Base-by-base conservation (phyloP, 2,329 filamentous ascomycete species). In the Lasiodiplodia sp. region DNA sequence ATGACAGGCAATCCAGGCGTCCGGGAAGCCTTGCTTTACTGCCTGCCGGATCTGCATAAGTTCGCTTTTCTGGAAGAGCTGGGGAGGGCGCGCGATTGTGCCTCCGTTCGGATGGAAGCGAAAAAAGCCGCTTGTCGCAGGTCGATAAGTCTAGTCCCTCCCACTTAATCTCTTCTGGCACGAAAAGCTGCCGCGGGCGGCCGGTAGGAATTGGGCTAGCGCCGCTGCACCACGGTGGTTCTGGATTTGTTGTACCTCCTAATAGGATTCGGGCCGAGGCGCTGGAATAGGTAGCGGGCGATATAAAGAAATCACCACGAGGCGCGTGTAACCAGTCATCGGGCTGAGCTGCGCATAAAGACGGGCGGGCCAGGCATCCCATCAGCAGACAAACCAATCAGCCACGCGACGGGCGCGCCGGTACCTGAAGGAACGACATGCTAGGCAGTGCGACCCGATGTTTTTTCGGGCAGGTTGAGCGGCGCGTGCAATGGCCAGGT, bases 21-120 rank as follows among this genome's bases (percentile, higher is more conserved):
- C 31, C n/a, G 58, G 40, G 51, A 11, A 34, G 11, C 23, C 28
- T 31, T 40, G 60, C 8, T 10, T 63, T 63, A 63, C 44, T 63
- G 28, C 60, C 60, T 63, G 44, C 60, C 60, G 51, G 44, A 63
- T 63, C 60, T 34, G 60, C 60, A 63, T 34, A 52, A 63, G 60
- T 28, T 31, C 31, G 44, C 21, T 23, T 47, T 12, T 18, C 40
- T 37, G 21, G 28, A 14, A 28, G 28, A 51, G 47, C 44, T 63
- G 28, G 6, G 44, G 14, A 25, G 58, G 58, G 23, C 57, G 47
- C 25, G 40, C 40, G 34, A 34, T 25, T 7, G 10, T 16, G 23
- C 7, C n/a, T 49, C 6, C 37, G 60, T 38, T 37, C 52, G 60
- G 60, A 52, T 31, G 60, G 18, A 52, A 52, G 44, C 28, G 28